These are phyloP conservation scores for Euphorbia tirucalli DNA, from an alignment of 345 rosid species.

Conservation along the genomic window DNA sequence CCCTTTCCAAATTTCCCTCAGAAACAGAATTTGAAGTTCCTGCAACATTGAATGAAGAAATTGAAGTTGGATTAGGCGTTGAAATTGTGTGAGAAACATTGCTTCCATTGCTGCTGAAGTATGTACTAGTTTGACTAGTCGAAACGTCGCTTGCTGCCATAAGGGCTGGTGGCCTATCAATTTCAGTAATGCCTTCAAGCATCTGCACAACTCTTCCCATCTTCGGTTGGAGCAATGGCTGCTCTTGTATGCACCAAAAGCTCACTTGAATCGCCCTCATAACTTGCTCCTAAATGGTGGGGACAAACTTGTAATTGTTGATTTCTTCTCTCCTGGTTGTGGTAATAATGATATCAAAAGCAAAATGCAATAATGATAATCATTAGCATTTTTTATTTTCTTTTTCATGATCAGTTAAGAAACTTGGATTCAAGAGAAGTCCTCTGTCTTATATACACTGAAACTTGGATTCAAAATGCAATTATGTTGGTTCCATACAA, in stretches of 20 bases:
- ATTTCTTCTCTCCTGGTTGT: too few relatives aligned
- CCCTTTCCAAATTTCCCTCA: constrained; percentile 32
- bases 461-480: too few relatives aligned
- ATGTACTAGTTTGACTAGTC: constrained; percentile 28
- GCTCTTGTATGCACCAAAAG: constrained; percentile 35
- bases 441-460: too few relatives aligned
- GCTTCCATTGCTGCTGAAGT: constrained; percentile 29
- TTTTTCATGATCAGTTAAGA: too few relatives aligned
- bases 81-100: constrained; percentile 41
- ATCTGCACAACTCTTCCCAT: constrained; percentile 34
- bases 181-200: constrained; percentile 44
- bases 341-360: too few relatives aligned
- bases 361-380: too few relatives aligned
- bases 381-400: too few relatives aligned
- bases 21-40: constrained; percentile 41
- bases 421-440: too few relatives aligned
- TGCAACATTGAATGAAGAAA: constrained; percentile 38
- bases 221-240: constrained; percentile 22
- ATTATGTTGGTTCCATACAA: too few relatives aligned
- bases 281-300: constrained; percentile 25
- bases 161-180: constrained; percentile 49
- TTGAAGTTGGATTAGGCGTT: constrained; percentile 39
- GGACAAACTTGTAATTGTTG: too few relatives aligned
- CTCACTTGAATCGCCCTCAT: constrained; percentile 19
- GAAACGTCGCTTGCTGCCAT: constrained; percentile 32